Evolutionary conservation across 1,139 yeast genomes (phyloP).

Genomic region (Debaryomycetaceae sp.): DNA sequence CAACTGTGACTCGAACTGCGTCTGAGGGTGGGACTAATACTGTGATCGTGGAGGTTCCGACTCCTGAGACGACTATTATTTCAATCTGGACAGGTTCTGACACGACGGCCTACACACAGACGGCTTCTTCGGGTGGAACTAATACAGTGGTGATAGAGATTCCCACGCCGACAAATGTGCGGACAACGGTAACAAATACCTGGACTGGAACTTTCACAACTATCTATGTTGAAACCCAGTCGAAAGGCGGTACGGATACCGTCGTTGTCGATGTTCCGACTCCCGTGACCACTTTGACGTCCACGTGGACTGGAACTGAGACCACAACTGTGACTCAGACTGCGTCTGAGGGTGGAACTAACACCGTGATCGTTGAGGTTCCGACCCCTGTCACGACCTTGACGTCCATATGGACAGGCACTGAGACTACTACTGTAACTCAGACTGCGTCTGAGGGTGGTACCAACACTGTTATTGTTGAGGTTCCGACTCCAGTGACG

Average conservation of each 20-base stretch:
- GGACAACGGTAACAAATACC: slow-evolving; percentile 16
- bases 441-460: too few species aligned
- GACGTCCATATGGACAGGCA: too few species aligned
- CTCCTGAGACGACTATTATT: slow-evolving; percentile 10
- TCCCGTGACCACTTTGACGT: too few species aligned
- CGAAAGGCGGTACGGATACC: slow-evolving; percentile 14
- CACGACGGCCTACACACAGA: slow-evolving; percentile 3
- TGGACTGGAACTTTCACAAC: slow-evolving; percentile 20
- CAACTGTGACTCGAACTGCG: slow-evolving; percentile 11
- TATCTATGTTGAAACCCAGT: slow-evolving; percentile 15
- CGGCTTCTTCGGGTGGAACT: slow-evolving; percentile 8
- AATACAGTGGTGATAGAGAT: slow-evolving; percentile 10
- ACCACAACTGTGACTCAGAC: too few species aligned
- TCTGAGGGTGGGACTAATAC: too few species aligned
- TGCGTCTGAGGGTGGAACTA: too few species aligned
- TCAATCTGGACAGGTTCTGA: slow-evolving; percentile 7
- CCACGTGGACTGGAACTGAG: too few species aligned
- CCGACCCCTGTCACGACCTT: too few species aligned
- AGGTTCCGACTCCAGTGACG: too few species aligned
- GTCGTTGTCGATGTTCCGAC: slow-evolving; percentile 14
- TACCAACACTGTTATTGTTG: slow-evolving; percentile 6
- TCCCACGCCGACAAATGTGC: slow-evolving; percentile 11
- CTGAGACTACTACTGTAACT: too few species aligned
- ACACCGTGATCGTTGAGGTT: too few species aligned
- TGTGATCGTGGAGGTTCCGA: slow-evolving; percentile 13